A percentile compares a stretch with the other conserved stretches of the same genome.
These are phyloP conservation scores for Fusarium albidum DNA, from an alignment of 2,329 filamentous ascomycete species.

Conservation along the genomic window DNA sequence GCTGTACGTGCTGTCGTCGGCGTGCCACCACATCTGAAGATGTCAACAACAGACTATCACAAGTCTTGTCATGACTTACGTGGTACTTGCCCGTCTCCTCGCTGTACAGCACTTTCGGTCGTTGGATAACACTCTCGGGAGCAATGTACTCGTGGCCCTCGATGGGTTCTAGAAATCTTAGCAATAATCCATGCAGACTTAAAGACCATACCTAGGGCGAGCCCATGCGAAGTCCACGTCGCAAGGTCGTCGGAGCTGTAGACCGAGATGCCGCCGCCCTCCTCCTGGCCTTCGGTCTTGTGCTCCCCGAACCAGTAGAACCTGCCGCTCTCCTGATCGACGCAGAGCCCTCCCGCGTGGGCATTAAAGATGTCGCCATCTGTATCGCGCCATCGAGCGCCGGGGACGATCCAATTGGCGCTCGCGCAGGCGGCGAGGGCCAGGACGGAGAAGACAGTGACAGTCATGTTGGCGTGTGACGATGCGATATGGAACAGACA, in stretches of 20 bases:
- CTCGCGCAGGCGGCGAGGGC: slow-evolving; percentile 25
- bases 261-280: slow-evolving; percentile 68
- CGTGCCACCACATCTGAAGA: slow-evolving; percentile 70
- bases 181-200: rapidly evolving
- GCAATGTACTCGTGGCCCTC: slow-evolving; percentile 64
- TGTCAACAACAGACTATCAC: too few species aligned
- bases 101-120: slow-evolving; percentile 69
- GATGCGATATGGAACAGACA: background rate
- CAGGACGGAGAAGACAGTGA: slow-evolving; percentile 9
- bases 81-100: slow-evolving; percentile 63
- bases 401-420: slow-evolving; percentile 65
- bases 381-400: slow-evolving; percentile 67
- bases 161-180: slow-evolving; percentile 51
- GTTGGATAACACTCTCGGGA: slow-evolving; percentile 64
- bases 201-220: slow-evolving; percentile 57
- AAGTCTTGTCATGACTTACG: too few species aligned
- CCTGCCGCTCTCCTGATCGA: slow-evolving; percentile 59
- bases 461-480: background rate
- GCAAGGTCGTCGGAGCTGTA: slow-evolving; percentile 68
- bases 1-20: slow-evolving; percentile 65
- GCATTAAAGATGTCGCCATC: slow-evolving; percentile 68
- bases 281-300: slow-evolving; percentile 64
- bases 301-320: slow-evolving; percentile 71
- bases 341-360: slow-evolving; percentile 65
- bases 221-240: slow-evolving; percentile 65